Base-by-base conservation (phyloP, 139 green algal species). In the Nannochloris sp. region DNA sequence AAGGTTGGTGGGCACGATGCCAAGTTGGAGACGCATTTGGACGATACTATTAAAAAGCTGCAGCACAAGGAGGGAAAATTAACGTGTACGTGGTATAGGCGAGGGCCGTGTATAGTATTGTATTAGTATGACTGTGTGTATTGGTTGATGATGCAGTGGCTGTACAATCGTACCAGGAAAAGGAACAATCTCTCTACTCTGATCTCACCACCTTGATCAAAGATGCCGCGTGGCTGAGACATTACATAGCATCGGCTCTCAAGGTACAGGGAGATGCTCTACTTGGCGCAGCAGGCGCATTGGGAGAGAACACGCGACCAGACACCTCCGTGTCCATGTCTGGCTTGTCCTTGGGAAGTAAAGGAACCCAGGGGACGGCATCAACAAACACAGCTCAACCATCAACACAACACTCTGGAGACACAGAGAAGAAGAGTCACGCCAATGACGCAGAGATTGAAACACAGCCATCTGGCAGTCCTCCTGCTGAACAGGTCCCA, bases 61-160 rank as follows among this genome's bases (percentile, higher is more conserved):
- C 72, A 80, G 51, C 78, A 85, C 73, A 91, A 89, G 66, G 73
- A 84, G 17, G 77, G 81, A 37, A 91, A 92, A 76, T 73, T 89
- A 9, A 45, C 60, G 1, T 31, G 58, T 64, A 17, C 20, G 58
- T 50, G 14, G 25, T 56, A 56, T 6, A n/a, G 33, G 33, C 9
- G 33, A 13, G 9, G 33, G 5, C 11, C 33, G 0, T 40, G 33
- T 40, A 40, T 40, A 40, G 33, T 56, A 62, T 49, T 49, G 17
- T 49, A 20, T 62, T 33, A 23, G 20, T 23, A 25, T 64, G 16
- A 17, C 4, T 31, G 5, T 6, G 6, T 16, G 14, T 14, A 56
- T 29, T 49, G 20, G 23, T 49, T 49, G 4, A 3, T 44, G 11
- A 31, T 55, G 60, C 60, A 66, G 60, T 55, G 29, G 14, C 31